phyloP scores from a whole-genome alignment of 2,329 filamentous ascomycete genomes.

The Stachybotrys chlorohalonatus region DNA sequence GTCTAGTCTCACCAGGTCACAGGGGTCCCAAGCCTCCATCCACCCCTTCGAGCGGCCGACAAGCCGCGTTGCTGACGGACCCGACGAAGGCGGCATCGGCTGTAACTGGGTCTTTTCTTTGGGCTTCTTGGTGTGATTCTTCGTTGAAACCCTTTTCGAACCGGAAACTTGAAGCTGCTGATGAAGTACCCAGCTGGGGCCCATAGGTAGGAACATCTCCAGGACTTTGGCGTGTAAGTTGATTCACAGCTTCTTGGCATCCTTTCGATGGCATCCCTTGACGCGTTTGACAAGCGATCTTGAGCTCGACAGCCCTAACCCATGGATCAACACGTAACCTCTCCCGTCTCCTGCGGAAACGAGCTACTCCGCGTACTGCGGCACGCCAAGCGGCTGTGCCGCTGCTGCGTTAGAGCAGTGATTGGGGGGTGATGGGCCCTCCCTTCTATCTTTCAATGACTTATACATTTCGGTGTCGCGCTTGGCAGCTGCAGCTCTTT shows the following conservation, averaged over 20 bases:
- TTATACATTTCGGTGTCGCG: too few species aligned
- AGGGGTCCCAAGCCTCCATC: not conserved
- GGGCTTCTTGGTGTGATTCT: too few species aligned
- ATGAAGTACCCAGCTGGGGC: too few species aligned
- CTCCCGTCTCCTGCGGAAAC: not conserved
- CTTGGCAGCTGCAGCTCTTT: not conserved
- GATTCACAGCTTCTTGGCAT: too few species aligned
- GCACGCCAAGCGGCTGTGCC: not conserved
- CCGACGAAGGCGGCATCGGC: not conserved
- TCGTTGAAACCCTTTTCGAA: too few species aligned
- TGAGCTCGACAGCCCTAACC: not conserved
- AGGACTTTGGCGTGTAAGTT: too few species aligned
- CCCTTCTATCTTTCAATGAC: not conserved
- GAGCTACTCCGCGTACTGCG: not conserved
- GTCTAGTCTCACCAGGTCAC: not conserved
- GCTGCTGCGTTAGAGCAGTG: not conserved
- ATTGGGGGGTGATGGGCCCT: not conserved
- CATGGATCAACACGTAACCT: not conserved
- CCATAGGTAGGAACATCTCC: too few species aligned
- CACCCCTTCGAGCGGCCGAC: too few species aligned
- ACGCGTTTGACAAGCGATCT: too few species aligned
- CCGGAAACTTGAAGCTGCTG: too few species aligned
- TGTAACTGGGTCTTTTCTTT: too few species aligned
- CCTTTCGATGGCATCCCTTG: too few species aligned
- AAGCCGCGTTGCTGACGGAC: not conserved